Evolutionary conservation across 129 eudicot species (phyloP), one percentile per base, ranked within the genome.

Genomic region (Ambrosia trifida): DNA sequence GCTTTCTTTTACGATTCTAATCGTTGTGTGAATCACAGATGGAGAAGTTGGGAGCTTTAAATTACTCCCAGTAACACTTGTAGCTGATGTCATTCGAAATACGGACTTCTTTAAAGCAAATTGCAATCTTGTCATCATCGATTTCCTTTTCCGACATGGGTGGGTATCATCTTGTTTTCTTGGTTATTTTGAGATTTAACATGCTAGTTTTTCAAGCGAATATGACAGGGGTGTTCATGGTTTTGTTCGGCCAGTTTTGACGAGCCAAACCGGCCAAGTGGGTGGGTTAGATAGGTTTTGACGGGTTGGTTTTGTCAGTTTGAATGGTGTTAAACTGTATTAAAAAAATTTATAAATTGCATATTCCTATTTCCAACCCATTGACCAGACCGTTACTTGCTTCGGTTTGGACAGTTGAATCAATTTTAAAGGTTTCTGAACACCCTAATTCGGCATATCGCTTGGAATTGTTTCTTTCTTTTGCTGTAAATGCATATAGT

Each of bases 21-120:
- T 68, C 41, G 17, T 68, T 32, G 13, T 78, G 57, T 78, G 44
- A 44, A 49, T 73, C 47, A 41, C 89, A 88, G 97, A 92, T 79
- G 98, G 98, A 50, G 98, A 92, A 78, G 96, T 89, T 63, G 96
- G 84, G 68, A 92, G 98, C 88, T 89, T 92, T 78, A 83, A 72
- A 63, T 57, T 89, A 75, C 73, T 92, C 68, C 91, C 91, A 44
- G 78, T 73, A 24, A 49, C 78, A 66, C 79, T 81, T 56, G 98
- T 89, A 70, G 86, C 86, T 44, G 81, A 89, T 54, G 62, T 89
- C 67, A 83, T 92, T 47, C 76, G 76, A 81, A 80, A 69, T 60
- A 89, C 91, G n/a, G 47, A 72, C 5, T 77, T 76, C 63, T 92
- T 78, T 78, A 92, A 92, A 71, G 83, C 88, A 62, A 89, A 92